phyloP scores from a whole-genome alignment of 306 rosid genomes.

The Citrullus colocynthis region DNA sequence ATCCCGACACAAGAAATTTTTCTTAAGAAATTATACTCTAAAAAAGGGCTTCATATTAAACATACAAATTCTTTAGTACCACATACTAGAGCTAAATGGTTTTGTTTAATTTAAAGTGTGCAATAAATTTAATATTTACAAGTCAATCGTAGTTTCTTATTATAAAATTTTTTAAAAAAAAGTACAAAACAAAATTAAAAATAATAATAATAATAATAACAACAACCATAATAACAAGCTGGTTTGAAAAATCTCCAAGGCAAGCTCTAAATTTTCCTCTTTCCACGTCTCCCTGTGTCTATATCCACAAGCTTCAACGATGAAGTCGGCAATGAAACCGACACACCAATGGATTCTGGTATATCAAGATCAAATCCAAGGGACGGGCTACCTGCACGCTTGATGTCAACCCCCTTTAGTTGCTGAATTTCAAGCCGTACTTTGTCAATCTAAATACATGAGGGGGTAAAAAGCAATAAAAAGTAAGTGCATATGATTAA shows the following conservation, averaged over 20 bases:
- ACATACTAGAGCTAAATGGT: too few relatives aligned
- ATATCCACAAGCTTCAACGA: slow-evolving; percentile 66
- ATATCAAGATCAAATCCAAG: slow-evolving; percentile 61
- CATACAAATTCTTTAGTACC: too few relatives aligned
- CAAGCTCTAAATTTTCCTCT: slow-evolving; percentile 44
- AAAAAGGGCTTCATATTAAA: too few relatives aligned
- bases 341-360: slow-evolving; percentile 82
- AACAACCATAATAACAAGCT: background rate
- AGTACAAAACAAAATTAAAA: too few relatives aligned
- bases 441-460: slow-evolving; percentile 49
- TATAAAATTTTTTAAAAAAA: too few relatives aligned
- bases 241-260: background rate
- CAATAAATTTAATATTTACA: too few relatives aligned
- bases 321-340: slow-evolving; percentile 36
- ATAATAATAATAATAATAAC: background rate
- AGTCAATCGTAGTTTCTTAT: too few relatives aligned
- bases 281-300: slow-evolving; percentile 54
- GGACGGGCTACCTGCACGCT: slow-evolving; percentile 46
- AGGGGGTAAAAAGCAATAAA: background rate
- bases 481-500: background rate
- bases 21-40: too few relatives aligned
- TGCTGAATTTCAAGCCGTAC: slow-evolving; percentile 39
- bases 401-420: slow-evolving; percentile 36
- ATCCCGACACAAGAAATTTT: too few relatives aligned
- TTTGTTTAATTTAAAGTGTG: too few relatives aligned